A percentile compares a stretch with the other conserved stretches of the same genome.
These are phyloP conservation scores for Vanilla planifolia DNA, from an alignment of 106 monocot species.

Conservation along the genomic window DNA sequence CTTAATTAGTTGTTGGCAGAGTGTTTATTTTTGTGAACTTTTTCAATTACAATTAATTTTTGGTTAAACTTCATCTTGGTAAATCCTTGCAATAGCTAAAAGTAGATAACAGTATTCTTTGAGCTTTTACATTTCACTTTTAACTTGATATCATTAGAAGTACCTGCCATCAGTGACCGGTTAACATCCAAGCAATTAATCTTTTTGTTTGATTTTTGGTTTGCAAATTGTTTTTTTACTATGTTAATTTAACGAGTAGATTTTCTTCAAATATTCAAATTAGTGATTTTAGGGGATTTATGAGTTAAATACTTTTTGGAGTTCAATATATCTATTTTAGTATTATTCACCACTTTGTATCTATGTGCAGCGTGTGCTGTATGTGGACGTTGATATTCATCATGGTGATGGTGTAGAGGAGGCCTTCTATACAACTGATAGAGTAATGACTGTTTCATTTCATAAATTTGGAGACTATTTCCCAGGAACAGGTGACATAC, in stretches of 20 bases:
- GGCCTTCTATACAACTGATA: constrained; percentile 72
- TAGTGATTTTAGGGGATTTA: no score
- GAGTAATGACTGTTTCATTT: constrained; percentile 77
- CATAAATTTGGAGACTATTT: constrained; percentile 78
- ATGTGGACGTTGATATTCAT: constrained; percentile 77
- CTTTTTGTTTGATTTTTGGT: constrained; percentile 1
- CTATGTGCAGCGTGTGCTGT: constrained; percentile 48
- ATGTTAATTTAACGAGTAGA: not conserved
- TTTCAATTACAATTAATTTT: no score
- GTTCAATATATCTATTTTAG: not conserved
- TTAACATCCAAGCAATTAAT: not conserved
- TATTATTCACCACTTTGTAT: not conserved
- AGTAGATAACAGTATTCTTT: no score
- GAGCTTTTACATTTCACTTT: no score
- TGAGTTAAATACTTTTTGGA: not conserved
- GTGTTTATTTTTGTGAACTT: no score
- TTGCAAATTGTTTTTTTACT: not conserved
- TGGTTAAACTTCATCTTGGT: no score
- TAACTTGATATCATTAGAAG: no score
- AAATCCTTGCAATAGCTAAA: no score
- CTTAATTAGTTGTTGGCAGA: no score
- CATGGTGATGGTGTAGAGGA: constrained; percentile 80
- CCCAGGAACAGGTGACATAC: constrained; percentile 65
- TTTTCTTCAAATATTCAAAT: no score
- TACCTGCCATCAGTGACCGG: constrained; percentile 2